Conservation (phyloP, 2,329 filamentous ascomycete genomes). For the Claviceps maximensis region DNA sequence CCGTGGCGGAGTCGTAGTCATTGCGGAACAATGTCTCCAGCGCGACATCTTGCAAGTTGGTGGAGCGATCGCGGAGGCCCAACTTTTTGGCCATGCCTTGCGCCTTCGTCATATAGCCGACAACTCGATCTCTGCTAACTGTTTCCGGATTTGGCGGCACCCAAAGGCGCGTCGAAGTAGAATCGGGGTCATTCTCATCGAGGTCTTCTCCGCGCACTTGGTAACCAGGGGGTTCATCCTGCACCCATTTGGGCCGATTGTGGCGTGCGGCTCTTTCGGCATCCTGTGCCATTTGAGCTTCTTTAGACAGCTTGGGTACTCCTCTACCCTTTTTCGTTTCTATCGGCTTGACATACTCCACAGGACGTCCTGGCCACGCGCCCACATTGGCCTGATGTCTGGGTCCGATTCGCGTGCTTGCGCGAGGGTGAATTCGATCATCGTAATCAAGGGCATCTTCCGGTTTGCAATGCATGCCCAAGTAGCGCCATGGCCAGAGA, state of each 20-base stretch:
- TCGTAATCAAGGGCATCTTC: constrained; percentile 96
- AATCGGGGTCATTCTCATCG: constrained; percentile 54
- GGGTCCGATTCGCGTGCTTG: constrained; percentile 81
- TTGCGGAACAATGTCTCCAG: constrained; percentile 58
- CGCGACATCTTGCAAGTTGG: constrained; percentile 79
- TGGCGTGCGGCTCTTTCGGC: constrained; percentile 68
- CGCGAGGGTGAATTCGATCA: constrained; percentile 91
- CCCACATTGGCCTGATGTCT: constrained; percentile 80
- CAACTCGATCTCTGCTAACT: constrained; percentile 44
- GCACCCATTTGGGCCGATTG: constrained; percentile 80
- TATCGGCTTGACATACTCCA: constrained; percentile 79
- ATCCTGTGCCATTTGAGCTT: constrained; percentile 68
- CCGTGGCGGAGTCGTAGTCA: constrained; percentile 56
- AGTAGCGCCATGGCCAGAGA: constrained; percentile 90
- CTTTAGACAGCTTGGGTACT: constrained; percentile 65
- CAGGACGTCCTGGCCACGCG: constrained; percentile 73
- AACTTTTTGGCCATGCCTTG: constrained; percentile 51
- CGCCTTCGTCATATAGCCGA: constrained; percentile 63
- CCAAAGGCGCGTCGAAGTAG: constrained; percentile 66
- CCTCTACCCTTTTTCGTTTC: constrained; percentile 81
- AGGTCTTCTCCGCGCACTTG: constrained; percentile 70
- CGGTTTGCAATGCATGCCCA: constrained; percentile 88
- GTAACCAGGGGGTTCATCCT: constrained; percentile 83
- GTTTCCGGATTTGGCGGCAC: constrained; percentile 52
- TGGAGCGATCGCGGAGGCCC: constrained; percentile 61